Evolutionary conservation across 331 rosid species (phyloP).

Genomic region (Dryas integrifolia): DNA sequence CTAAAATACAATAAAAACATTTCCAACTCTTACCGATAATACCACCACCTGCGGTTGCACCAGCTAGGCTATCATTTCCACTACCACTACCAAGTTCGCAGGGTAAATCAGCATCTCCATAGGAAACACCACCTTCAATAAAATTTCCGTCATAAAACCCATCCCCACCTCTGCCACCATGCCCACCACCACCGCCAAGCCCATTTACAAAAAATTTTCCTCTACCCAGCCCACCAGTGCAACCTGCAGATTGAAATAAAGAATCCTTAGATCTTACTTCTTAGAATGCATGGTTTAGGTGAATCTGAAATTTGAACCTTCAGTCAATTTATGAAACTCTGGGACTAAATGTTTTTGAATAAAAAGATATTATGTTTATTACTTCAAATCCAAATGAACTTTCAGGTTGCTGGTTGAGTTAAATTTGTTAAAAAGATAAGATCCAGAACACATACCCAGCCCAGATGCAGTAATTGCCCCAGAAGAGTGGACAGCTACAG

Average conservation of each 20-base stretch:
- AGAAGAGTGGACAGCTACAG: constrained; percentile 48
- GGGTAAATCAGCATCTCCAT: constrained; percentile 80
- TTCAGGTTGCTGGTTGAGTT: background rate
- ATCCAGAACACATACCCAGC: constrained; percentile 57
- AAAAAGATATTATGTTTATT: constrained; percentile 3
- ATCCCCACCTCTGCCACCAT: constrained; percentile 91
- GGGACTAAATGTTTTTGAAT: background rate
- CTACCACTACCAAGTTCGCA: constrained; percentile 99
- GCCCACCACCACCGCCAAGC: constrained; percentile 89
- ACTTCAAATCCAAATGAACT: constrained; percentile 6
- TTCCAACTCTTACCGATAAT: constrained; percentile 58
- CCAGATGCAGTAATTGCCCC: constrained; percentile 83
- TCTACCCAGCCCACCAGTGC: constrained; percentile 80
- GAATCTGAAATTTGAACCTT: constrained; percentile 9
- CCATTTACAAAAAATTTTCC: constrained; percentile 60
- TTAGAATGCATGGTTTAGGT: background rate
- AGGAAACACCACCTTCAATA: constrained; percentile 71
- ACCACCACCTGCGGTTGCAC: constrained; percentile 88
- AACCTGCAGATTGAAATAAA: constrained; percentile 46
- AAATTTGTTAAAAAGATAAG: constrained; percentile 1
- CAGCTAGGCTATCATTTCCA: constrained; percentile 67
- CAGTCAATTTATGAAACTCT: background rate
- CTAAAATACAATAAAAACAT: background rate
- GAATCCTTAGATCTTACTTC: background rate
- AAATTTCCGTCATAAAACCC: constrained; percentile 59